Evolutionary conservation across 768 basidiomycete genomes (phyloP).

Genomic region (Xanthoconium stramineum): DNA sequence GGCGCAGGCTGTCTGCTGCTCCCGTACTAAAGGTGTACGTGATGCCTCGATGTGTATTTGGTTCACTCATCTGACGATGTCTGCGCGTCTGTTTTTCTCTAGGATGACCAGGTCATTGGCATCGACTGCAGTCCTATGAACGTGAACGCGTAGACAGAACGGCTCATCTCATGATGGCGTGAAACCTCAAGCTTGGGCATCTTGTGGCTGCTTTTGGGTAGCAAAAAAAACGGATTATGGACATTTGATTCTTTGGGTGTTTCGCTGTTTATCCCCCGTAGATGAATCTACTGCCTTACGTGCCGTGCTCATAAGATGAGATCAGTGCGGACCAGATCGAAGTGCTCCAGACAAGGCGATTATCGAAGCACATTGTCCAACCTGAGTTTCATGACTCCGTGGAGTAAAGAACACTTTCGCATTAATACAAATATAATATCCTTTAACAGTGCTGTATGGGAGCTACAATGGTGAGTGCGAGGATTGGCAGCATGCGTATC

Average conservation of each 20-base stretch:
- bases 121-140: constrained; percentile 9
- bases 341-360: too few species aligned
- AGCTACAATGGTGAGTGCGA: constrained; percentile 5
- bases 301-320: not conserved
- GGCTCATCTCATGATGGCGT: not conserved
- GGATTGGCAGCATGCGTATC: constrained; percentile 5
- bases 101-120: constrained; percentile 3
- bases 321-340: not conserved
- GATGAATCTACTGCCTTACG: not conserved
- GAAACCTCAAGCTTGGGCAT: not conserved
- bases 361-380: not conserved
- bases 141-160: not conserved
- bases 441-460: constrained; percentile 4
- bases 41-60: not conserved
- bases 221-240: not conserved
- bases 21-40: not conserved
- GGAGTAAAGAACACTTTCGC: not conserved
- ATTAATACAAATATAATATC: constrained; percentile 14
- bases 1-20: constrained; percentile 12
- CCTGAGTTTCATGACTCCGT: not conserved
- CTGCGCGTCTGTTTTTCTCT: not conserved
- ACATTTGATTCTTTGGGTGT: not conserved
- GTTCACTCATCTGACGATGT: not conserved
- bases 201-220: not conserved
- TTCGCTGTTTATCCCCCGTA: not conserved